A percentile compares a stretch with the other conserved stretches of the same genome.
These are phyloP conservation scores for Dioscorea cayenensis DNA, from an alignment of 116 monocot genomes.

Conservation along the genomic window DNA sequence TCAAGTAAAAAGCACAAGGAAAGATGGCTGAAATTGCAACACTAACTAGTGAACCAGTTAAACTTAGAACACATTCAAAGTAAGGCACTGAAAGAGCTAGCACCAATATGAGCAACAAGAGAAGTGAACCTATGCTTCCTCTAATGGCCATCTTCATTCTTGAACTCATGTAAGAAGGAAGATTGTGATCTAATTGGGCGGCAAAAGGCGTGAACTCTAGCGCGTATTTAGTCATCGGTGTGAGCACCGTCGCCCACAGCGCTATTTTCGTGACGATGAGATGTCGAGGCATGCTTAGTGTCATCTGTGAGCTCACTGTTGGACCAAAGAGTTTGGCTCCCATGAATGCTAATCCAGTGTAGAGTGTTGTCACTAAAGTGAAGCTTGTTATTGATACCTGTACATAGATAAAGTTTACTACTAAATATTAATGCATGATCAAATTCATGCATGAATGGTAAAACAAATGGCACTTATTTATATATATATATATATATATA, in stretches of 20 bases:
- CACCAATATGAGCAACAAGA: slow-evolving; percentile 42
- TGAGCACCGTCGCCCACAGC: slow-evolving; percentile 75
- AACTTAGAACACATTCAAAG: slow-evolving; percentile 63
- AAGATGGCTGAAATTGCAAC: slow-evolving; percentile 43
- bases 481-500: not conserved
- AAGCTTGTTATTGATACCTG: slow-evolving; percentile 73
- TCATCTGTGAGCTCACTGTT: slow-evolving; percentile 58
- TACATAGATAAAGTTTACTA: not conserved
- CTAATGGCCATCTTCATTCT: slow-evolving; percentile 26
- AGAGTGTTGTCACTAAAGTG: slow-evolving; percentile 46
- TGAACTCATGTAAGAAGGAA: slow-evolving; percentile 37
- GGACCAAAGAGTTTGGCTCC: slow-evolving; percentile 71
- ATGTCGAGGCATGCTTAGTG: slow-evolving; percentile 74
- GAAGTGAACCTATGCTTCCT: slow-evolving; percentile 41
- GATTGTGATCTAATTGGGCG: slow-evolving; percentile 52
- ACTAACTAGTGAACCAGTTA: slow-evolving; percentile 76
- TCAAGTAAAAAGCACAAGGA: slow-evolving; percentile 70
- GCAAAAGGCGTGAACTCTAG: slow-evolving; percentile 79
- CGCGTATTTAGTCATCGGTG: slow-evolving; percentile 81
- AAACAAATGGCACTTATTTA: not conserved
- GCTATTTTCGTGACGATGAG: slow-evolving; percentile 48
- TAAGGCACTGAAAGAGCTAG: slow-evolving; percentile 53
- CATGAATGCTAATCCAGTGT: slow-evolving; percentile 57
- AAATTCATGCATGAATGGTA: not conserved
- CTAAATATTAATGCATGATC: not conserved